Base-by-base conservation (phyloP, 1,139 yeast genomes). In the Protomyces arabidopsidicola region DNA sequence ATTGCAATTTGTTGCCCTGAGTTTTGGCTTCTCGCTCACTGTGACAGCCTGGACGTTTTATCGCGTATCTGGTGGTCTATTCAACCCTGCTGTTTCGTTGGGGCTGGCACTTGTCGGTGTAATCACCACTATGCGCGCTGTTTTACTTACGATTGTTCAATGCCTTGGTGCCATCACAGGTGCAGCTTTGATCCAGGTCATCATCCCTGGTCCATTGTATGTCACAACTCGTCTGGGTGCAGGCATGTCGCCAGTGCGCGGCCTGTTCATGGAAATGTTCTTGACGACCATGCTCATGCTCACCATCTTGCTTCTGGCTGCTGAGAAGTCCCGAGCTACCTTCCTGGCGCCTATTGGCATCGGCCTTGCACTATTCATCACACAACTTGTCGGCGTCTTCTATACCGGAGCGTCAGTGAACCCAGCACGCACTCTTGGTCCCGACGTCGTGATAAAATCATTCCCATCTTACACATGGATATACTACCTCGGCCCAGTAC, bases 331-430 rank as follows among this genome's bases (percentile, higher is more conserved):
- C 73, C 80, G 82, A 68, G 88, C 88, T 65, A 87, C 91, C 56
- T 84, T 80, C 75, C 80, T 87, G 78, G 96, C 96, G 60, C 95
- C 96, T 66, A 81, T 88, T 68, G 89, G 81, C 72, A 89, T 89
- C 77, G 96, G 97, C 75, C 75, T 89, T 67, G 82, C 96, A 24
- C 80, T 90, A 70, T 86, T 90, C 78, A 78, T 89, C 71, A 95
- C 88, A 53, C 96, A 90, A 75, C 83, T 89, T 80, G 81, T 88
- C 70, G 82, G 88, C 74, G 88, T 90, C 67, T 88, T 82, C 82
- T 87, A 84, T 79, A 87, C 96, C 64, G 96, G 96, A 74, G 96
- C 96, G 53, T 96, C 96, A 73, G 80, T 88, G 73, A 89, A 89
- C 81, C 96, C 96, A 64, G 96, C 96, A 58, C 85, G 97, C 79